Conservation (phyloP, 306 rosid species). For the Oemleria cerasiformis region DNA sequence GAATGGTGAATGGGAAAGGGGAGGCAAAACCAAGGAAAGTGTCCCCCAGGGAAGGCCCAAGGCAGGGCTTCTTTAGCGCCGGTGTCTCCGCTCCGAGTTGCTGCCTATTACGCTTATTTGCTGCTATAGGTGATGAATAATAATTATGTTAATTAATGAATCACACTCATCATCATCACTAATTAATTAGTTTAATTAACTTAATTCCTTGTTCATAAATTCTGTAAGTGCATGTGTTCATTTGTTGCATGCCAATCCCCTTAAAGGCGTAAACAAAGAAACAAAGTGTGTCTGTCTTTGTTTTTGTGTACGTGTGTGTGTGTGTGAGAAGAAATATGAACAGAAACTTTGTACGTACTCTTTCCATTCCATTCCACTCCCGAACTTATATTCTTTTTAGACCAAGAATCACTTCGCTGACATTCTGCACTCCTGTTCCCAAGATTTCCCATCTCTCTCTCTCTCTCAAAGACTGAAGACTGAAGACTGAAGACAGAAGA, state of each 20-base stretch:
- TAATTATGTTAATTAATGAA: no score
- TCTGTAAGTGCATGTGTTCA: not conserved
- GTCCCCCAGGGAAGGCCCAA: conserved; percentile 74
- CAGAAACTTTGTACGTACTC: conserved; percentile 37
- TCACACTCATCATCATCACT: no score
- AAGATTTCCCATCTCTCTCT: conserved; percentile 23
- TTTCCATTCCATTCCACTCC: conserved; percentile 20
- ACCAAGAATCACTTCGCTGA: conserved; percentile 51
- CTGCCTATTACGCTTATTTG: conserved; percentile 16
- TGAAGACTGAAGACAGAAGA: not conserved
- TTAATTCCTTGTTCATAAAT: not conserved
- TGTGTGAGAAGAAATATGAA: conserved; percentile 11
- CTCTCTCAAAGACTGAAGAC: not conserved
- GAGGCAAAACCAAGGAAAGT: conserved; percentile 73
- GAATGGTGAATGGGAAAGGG: conserved; percentile 19
- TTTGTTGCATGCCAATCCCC: not conserved
- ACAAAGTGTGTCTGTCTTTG: conserved; percentile 16
- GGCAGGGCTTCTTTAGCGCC: conserved; percentile 92
- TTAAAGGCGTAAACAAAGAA: not conserved
- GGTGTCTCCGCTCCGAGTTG: conserved; percentile 80
- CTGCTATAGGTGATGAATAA: no score
- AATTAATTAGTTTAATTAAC: not conserved
- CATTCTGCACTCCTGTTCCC: conserved; percentile 75
- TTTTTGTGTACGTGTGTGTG: conserved; percentile 4
- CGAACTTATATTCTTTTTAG: conserved; percentile 43